Conservation (phyloP, 768 basidiomycete species). For the Coprinopsis sp. region DNA sequence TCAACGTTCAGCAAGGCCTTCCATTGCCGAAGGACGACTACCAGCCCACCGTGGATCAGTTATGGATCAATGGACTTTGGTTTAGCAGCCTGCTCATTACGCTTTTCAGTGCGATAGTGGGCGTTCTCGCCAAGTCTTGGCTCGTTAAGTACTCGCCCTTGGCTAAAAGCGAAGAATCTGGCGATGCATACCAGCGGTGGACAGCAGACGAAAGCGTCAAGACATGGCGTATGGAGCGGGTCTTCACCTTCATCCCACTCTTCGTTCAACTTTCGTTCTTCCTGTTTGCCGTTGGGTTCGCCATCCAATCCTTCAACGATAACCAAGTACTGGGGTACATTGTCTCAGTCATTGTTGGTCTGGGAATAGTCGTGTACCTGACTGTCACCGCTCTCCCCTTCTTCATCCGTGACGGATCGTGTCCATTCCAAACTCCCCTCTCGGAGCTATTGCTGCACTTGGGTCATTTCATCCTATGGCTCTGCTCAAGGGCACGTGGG, state of each 20-base stretch:
- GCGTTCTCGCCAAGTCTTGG: conserved; percentile 23
- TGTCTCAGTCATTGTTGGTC: not conserved
- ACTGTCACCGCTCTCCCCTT: conserved; percentile 4
- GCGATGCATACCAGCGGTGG: conserved; percentile 17
- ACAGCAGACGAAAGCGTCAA: conserved; percentile 15
- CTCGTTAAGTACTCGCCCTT: conserved; percentile 16
- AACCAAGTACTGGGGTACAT: not conserved
- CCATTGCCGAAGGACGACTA: not conserved
- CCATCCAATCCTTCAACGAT: conserved; percentile 7
- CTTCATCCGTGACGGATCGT: not conserved
- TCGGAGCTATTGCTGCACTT: conserved; percentile 1
- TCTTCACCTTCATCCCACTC: conserved; percentile 15
- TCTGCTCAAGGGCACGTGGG: no score
- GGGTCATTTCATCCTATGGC: not conserved
- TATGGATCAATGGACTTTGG: conserved; percentile 22
- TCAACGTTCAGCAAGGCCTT: not conserved
- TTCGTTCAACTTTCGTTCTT: conserved; percentile 17
- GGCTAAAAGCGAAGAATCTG: conserved; percentile 10
- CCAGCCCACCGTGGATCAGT: conserved; percentile 10
- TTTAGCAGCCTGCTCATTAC: conserved; percentile 23
- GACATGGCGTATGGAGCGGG: conserved; percentile 13
- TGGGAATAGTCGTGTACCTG: not conserved
- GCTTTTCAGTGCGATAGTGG: conserved; percentile 23
- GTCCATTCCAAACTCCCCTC: conserved; percentile 9
- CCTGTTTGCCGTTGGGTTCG: conserved; percentile 17